Evolutionary conservation across 441 rosid genomes (phyloP).

Genomic region (Populus hybrid): DNA sequence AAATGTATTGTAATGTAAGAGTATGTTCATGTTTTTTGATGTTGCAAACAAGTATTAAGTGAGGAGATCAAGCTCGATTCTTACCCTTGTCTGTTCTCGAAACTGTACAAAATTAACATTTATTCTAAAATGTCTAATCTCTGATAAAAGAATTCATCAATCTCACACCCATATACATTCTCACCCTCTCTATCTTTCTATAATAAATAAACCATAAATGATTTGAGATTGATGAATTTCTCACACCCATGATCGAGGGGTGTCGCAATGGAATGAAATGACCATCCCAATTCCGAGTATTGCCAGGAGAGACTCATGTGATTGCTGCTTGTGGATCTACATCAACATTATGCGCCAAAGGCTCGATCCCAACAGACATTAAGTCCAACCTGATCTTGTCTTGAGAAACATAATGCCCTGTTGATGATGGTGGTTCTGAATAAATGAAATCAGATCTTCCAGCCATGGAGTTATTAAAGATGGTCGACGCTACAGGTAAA

Average conservation of each 20-base stretch:
- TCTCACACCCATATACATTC: too few species aligned
- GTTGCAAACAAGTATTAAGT: too few species aligned
- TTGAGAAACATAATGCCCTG: constrained; percentile 28
- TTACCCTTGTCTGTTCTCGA: too few species aligned
- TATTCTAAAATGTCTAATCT: too few species aligned
- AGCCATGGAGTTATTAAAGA: constrained; percentile 48
- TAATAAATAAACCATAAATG: too few species aligned
- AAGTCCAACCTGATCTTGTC: constrained; percentile 38
- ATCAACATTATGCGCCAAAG: constrained; percentile 32
- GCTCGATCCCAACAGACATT: constrained; percentile 31
- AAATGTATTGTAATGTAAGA: too few species aligned
- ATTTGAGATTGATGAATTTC: too few species aligned
- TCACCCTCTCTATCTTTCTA: too few species aligned
- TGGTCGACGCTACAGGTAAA: constrained; percentile 63
- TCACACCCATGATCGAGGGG: constrained; percentile 1
- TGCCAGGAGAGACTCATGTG: constrained; percentile 20
- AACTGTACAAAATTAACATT: too few species aligned
- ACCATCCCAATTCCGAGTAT: constrained; percentile 25
- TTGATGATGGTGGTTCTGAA: constrained; percentile 36
- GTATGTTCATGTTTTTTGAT: too few species aligned
- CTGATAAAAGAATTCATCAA: too few species aligned
- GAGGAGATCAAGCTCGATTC: too few species aligned
- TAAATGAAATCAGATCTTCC: constrained; percentile 36
- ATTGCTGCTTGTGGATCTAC: constrained; percentile 29
- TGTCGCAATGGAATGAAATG: constrained; percentile 23